A percentile compares a stretch with the other conserved stretches of the same genome.
phyloP scores from a whole-genome alignment of 2,329 filamentous ascomycete genomes.

The Paecilomyces sp. region DNA sequence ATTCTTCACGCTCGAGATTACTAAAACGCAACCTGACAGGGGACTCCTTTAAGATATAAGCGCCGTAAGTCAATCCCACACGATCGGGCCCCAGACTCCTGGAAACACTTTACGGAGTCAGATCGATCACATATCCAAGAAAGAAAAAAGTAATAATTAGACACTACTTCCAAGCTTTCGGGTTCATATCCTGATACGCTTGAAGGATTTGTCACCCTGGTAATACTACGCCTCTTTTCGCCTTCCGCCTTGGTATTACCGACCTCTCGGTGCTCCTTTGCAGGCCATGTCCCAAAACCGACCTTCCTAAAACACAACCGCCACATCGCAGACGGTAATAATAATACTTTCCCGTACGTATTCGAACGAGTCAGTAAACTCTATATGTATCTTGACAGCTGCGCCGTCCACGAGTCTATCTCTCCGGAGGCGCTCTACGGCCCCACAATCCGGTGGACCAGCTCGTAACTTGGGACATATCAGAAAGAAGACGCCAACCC shows the following conservation, averaged over 20 bases:
- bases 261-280: too few species aligned
- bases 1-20: not conserved
- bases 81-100: not conserved
- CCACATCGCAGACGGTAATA: not conserved
- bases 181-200: not conserved
- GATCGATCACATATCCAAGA: not conserved
- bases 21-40: not conserved
- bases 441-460: not conserved
- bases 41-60: not conserved
- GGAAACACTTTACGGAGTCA: not conserved
- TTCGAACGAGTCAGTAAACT: not conserved
- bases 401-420: not conserved
- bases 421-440: not conserved
- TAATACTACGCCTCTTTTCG: not conserved
- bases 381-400: not conserved
- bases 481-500: not conserved
- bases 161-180: not conserved
- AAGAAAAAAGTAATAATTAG: not conserved
- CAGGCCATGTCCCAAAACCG: too few species aligned
- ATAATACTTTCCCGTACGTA: too few species aligned
- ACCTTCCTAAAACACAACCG: not conserved
- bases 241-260: not conserved
- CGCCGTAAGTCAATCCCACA: not conserved
- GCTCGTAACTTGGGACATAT: not conserved
- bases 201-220: not conserved